Evolutionary conservation across 768 basidiomycete genomes (phyloP).

Genomic region (Termitomyces eurrhizus): DNA sequence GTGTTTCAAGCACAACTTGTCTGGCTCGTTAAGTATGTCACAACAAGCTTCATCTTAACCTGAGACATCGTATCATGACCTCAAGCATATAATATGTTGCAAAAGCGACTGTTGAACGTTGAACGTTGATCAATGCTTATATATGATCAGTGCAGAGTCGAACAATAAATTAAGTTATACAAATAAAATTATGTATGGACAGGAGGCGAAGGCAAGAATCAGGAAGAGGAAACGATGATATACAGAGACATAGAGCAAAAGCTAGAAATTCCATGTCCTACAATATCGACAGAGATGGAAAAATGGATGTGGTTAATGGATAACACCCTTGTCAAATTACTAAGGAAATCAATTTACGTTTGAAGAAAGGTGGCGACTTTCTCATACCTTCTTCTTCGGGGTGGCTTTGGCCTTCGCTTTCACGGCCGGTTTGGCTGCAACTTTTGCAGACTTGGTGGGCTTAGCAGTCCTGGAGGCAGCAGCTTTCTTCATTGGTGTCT

Average conservation of each 20-base stretch:
- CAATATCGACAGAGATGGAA: neutral
- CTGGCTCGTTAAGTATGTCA: no score
- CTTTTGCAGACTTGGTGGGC: slow-evolving; percentile 30
- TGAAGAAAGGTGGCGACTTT: neutral
- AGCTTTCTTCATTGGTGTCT: slow-evolving; percentile 16
- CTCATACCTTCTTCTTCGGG: slow-evolving; percentile 33
- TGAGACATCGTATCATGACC: no score
- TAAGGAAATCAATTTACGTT: neutral
- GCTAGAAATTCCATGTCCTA: slow-evolving; percentile 3
- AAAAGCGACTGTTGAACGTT: neutral
- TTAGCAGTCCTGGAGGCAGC: slow-evolving; percentile 32
- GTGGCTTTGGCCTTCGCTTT: slow-evolving; percentile 25
- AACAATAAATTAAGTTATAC: slow-evolving; percentile 39
- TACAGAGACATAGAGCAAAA: slow-evolving; percentile 9
- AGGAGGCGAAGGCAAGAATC: slow-evolving; percentile 1
- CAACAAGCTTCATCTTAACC: no score
- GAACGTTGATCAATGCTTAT: no score
- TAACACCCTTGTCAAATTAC: neutral
- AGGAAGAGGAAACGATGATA: neutral
- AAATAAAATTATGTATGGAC: slow-evolving; percentile 21
- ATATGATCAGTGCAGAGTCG: neutral
- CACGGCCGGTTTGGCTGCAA: slow-evolving; percentile 21
- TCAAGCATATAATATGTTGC: no score
- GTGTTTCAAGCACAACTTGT: neutral
- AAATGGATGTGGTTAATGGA: slow-evolving; percentile 7